Percentiles rank a stretch among this genome's conserved stretches.
Evolutionary conservation across 164 flowering plant genomes (phyloP).

Genomic region (Cinnamomum micranthum): DNA sequence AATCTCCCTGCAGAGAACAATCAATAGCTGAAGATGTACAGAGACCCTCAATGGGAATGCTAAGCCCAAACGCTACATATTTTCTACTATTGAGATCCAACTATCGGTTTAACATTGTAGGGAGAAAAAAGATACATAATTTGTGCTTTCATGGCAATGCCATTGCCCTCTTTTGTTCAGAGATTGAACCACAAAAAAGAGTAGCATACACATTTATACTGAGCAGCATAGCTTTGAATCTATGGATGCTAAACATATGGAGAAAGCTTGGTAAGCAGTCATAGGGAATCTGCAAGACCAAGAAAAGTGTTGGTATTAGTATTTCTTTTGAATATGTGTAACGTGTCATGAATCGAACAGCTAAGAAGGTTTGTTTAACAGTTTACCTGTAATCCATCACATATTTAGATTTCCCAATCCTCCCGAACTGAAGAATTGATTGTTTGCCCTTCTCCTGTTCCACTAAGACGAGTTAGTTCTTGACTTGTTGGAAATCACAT

Average conservation of each 20-base stretch:
- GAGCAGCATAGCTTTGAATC: conserved; percentile 93
- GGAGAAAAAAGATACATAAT: not conserved
- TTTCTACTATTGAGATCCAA: too few species aligned
- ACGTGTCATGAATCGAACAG: not conserved
- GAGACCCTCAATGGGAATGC: too few species aligned
- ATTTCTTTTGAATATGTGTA: not conserved
- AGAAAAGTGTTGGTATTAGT: not conserved
- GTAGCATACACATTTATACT: conserved; percentile 23
- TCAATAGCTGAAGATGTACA: too few species aligned
- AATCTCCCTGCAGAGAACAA: too few species aligned
- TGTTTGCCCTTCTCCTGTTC: conserved; percentile 66
- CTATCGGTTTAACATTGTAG: not conserved
- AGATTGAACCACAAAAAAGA: conserved; percentile 7
- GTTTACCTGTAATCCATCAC: conserved; percentile 86
- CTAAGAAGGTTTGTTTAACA: not conserved
- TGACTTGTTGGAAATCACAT: not conserved
- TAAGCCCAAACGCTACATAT: too few species aligned
- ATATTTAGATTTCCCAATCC: conserved; percentile 68
- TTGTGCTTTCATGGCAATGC: not conserved
- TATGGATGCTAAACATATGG: conserved; percentile 87
- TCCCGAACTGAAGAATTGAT: conserved; percentile 76
- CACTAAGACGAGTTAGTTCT: not conserved
- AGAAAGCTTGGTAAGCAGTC: conserved; percentile 91
- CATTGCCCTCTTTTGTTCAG: not conserved
- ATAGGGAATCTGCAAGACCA: conserved; percentile 67